These are phyloP conservation scores for Meyerozyma sp. DNA, from an alignment of 1,139 yeast genomes.

Conservation along the genomic window DNA sequence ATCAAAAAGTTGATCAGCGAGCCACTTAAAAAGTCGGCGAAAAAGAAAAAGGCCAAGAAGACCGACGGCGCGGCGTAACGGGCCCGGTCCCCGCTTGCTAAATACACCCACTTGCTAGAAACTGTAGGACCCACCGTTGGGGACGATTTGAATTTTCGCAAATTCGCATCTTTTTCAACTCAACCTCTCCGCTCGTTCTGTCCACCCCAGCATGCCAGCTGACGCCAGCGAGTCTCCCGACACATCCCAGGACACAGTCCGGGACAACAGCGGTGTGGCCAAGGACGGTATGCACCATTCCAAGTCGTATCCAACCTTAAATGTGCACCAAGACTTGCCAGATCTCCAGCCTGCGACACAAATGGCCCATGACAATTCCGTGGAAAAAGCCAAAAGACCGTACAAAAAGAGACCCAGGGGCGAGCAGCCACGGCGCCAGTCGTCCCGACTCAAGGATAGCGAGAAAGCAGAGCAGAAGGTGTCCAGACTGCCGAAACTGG, in stretches of 20 bases:
- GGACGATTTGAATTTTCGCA: background rate
- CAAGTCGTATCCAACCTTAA: too few relatives aligned
- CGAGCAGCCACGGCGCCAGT: background rate
- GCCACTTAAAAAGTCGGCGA: conserved; percentile 49
- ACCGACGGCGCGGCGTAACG: background rate
- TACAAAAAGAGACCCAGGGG: background rate
- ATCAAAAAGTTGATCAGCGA: conserved; percentile 46
- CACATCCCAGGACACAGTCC: background rate
- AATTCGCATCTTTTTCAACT: background rate
- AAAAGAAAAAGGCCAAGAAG: conserved; percentile 44
- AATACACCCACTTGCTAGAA: background rate
- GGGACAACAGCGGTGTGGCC: background rate
- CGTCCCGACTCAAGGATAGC: background rate
- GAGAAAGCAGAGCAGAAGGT: background rate
- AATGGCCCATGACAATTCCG: background rate
- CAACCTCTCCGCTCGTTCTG: background rate
- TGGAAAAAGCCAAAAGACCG: background rate
- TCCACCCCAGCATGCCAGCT: background rate
- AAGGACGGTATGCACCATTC: too few relatives aligned
- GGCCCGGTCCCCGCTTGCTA: background rate
- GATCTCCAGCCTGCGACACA: background rate
- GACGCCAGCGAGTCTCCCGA: background rate
- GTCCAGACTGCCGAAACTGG: background rate
- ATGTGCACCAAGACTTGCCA: background rate
- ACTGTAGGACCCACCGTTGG: background rate